Base-by-base conservation (phyloP, 2,329 filamentous ascomycete species). In the Apiospora koreana region DNA sequence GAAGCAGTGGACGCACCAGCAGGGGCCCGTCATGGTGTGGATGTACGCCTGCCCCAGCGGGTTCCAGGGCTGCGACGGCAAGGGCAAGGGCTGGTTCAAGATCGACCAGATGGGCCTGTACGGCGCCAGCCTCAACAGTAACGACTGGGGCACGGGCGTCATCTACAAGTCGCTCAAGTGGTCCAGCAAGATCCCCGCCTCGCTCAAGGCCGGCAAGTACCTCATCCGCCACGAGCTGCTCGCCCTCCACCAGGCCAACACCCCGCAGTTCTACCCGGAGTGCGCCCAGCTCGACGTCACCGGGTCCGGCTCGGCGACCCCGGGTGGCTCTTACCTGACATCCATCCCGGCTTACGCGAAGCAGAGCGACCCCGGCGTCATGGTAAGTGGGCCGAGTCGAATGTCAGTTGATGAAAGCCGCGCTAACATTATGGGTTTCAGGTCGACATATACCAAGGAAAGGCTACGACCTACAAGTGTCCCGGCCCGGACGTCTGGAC, bases 21-120 rank as follows among this genome's bases (percentile, higher is more conserved):
- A 89, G 75, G 87, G 87, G 1, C 87, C 87, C 21, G 85, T 89
- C 50, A 86, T 89, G 83, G 87, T 89, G 2, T 89, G 84, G 84
- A 76, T 86, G 76, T 86, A 86, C 81, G 84, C 86, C 71, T 89
- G 87, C 77, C 77, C 84, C 3, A 80, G 81, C 45, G 83, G 81
- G 67, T 87, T 87, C 77, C 78, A 77, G 16, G 77, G 81, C 45
- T 88, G 86, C 75, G 83, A 86, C 71, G 87, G 87, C 46, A 84
- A 83, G 66, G 83, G 84, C 41, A 82, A 84, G 74, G 81, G 82
- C 68, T 89, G 87, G 87, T 89, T 89, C 83, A 89, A 89, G 82
- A 87, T 89, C 72, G 85, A 87, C 74, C 82, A 89, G 76, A 81
- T 83, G 76, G 87, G 86, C 45, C 79, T 87, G 70, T 82, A 81